Base-by-base conservation (phyloP, 148 eudicot species). In the Simmondsia chinensis region DNA sequence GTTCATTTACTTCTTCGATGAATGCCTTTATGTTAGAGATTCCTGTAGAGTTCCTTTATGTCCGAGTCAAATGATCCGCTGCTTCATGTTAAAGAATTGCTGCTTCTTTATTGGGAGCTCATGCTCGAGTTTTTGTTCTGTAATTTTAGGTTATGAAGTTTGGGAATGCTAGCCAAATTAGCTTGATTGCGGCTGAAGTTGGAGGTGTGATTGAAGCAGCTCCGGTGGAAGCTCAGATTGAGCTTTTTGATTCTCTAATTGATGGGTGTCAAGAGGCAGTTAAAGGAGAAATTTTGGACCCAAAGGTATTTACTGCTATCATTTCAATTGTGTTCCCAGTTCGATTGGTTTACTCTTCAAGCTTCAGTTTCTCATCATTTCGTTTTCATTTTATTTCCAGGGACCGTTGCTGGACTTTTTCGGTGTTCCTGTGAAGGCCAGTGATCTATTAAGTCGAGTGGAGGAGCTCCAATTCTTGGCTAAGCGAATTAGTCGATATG, bases 401-500 rank as follows among this genome's bases (percentile, higher is more conserved):
- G 99, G 94, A 35, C 94, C 96, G 31, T 43, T 83, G 33, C 60
- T 93, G 68, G 99, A 93, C 63, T 93, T 86, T 50, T 93, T 93
- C 63, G 99, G 96, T 47, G 95, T 93, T 33, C 83, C 89, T 64
- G 94, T 93, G 11, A 93, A 83, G 77, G 99, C 99, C 34, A 83
- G 65, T 75, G 99, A 93, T 48, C 30, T 93, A 46, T 44, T 86
- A 15, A 74, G 56, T 40, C 99, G 99, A 47, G 84, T 93, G 14
- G 79, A 93, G 65, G 89, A 87, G 65, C 89, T 93, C 59, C 96
- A 93, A 57, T 72, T 70, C 51, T 72, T 93, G 35, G 81, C 87
- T 28, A 82, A 93, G 73, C 87, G 96, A 24, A 80, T 93, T 46
- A 70, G 57, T 53, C 82, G 75, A 35, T 83, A 71, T 58, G 69